Conservation (phyloP, 2,329 filamentous ascomycete genomes). For the Paecilomyces dactylethromorphus region DNA sequence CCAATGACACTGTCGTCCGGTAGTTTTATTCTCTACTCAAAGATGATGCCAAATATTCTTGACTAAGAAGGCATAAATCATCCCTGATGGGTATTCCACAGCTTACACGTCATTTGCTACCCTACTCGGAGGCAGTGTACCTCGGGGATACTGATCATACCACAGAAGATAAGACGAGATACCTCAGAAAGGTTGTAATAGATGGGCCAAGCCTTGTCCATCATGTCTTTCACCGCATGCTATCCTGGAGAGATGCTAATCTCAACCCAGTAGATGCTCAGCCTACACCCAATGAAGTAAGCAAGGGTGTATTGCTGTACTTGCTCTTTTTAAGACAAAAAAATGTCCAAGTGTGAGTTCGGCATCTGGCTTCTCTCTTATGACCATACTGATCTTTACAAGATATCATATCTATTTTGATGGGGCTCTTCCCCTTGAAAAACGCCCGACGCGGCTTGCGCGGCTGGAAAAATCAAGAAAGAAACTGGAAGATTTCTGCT, state of each 20-base stretch:
- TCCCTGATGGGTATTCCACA: conserved; percentile 28
- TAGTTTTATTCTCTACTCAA: background rate
- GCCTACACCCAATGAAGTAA: conserved; percentile 60
- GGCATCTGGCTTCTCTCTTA: conserved; percentile 4
- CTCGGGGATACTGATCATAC: conserved; percentile 8
- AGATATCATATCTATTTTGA: conserved; percentile 77
- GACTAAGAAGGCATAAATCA: background rate
- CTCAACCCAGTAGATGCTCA: conserved; percentile 46
- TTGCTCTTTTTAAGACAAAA: conserved; percentile 52
- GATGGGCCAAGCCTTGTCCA: conserved; percentile 78
- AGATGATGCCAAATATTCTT: background rate
- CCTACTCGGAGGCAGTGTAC: conserved; percentile 20
- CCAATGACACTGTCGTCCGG: background rate
- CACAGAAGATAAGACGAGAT: conserved; percentile 5
- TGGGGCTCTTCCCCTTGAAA: conserved; percentile 65
- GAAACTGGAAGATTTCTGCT: conserved; percentile 48
- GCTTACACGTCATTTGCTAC: conserved; percentile 24
- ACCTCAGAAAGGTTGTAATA: conserved; percentile 45
- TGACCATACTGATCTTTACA: conserved; percentile 10
- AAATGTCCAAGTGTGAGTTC: conserved; percentile 57
- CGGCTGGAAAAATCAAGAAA: conserved; percentile 55
- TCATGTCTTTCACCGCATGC: conserved; percentile 57
- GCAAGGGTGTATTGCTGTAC: conserved; percentile 53
- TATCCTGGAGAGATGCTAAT: conserved; percentile 30
- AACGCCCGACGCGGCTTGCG: conserved; percentile 55